phyloP scores from a whole-genome alignment of 306 rosid species.

The Pyrus bretschneideri region DNA sequence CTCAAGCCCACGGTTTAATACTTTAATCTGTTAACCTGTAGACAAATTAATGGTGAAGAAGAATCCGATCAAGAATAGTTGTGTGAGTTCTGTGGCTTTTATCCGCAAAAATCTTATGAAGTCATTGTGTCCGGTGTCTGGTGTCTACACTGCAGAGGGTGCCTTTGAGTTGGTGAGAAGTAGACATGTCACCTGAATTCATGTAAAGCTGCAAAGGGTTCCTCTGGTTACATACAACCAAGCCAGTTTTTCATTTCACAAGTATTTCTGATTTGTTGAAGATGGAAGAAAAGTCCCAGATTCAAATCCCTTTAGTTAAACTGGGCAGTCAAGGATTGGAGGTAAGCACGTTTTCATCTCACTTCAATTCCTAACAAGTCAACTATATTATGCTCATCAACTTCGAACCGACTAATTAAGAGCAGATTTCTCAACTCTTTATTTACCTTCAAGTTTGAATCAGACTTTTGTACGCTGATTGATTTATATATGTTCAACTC shows the following conservation, averaged over 20 bases:
- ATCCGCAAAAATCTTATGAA: not conserved
- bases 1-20: too few relatives aligned
- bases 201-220: not conserved
- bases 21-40: too few relatives aligned
- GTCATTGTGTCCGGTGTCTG: not conserved
- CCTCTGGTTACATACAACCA: not conserved
- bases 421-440: not conserved
- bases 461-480: not conserved
- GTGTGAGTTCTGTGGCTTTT: too few relatives aligned
- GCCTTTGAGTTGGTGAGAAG: conserved; percentile 1
- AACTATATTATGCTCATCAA: not conserved
- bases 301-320: conserved; percentile 51
- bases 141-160: not conserved
- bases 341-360: conserved; percentile 22
- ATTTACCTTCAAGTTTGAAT: not conserved
- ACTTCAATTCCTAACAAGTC: not conserved
- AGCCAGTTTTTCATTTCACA: not conserved
- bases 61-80: not conserved
- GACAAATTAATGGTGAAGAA: not conserved
- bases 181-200: not conserved
- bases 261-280: not conserved
- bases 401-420: not conserved
- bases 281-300: conserved; percentile 34
- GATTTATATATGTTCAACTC: too few relatives aligned
- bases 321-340: conserved; percentile 72